phyloP scores from a whole-genome alignment of 306 rosid species.

The Quercus ilex region DNA sequence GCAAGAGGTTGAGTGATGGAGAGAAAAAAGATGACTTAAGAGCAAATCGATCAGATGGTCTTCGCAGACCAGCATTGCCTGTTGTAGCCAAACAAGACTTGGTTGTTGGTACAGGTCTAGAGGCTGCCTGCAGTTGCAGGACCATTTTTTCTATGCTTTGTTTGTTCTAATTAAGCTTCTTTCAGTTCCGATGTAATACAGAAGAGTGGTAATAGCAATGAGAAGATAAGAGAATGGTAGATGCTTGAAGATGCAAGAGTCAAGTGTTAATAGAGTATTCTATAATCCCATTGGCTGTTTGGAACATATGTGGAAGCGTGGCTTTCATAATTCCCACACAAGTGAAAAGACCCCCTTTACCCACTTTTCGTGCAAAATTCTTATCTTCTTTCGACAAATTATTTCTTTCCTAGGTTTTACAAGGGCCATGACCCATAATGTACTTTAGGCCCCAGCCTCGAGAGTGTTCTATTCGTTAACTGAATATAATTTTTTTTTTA shows the following conservation, averaged over 20 bases:
- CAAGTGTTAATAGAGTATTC: background rate
- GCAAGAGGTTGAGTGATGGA: slow-evolving; percentile 33
- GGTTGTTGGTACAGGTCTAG: slow-evolving; percentile 1
- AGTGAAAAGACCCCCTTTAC: background rate
- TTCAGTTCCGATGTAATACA: background rate
- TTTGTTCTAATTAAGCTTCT: background rate
- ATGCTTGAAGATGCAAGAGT: background rate
- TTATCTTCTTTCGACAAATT: background rate
- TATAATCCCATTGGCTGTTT: background rate
- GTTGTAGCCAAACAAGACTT: slow-evolving; percentile 19
- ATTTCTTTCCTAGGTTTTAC: no score
- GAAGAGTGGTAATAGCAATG: background rate
- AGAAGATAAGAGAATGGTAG: slow-evolving; percentile 22
- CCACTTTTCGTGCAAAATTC: background rate
- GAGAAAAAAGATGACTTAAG: slow-evolving; percentile 54
- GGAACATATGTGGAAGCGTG: slow-evolving; percentile 25
- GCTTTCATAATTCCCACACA: slow-evolving; percentile 23
- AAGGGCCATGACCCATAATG: no score
- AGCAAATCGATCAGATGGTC: slow-evolving; percentile 28
- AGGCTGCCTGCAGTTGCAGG: slow-evolving; percentile 43
- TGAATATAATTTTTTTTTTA: no score
- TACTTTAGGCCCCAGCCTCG: no score
- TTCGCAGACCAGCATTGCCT: slow-evolving; percentile 36
- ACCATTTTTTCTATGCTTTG: slow-evolving; percentile 39
- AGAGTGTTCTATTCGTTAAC: no score